These are phyloP conservation scores for Barnettozyma vustinii DNA, from an alignment of 805 yeast species.

Conservation along the genomic window DNA sequence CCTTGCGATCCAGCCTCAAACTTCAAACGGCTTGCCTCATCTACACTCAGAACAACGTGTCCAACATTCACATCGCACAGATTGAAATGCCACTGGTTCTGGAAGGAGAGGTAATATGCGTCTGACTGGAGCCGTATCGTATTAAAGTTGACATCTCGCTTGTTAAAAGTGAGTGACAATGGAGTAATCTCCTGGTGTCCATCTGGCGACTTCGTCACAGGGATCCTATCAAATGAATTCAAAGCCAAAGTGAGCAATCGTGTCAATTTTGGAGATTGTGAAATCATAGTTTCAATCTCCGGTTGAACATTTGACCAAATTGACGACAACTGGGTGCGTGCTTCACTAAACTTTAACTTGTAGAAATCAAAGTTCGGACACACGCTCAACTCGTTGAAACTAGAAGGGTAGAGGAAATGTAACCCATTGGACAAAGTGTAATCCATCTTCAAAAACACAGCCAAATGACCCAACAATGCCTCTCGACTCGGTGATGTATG, in stretches of 20 bases:
- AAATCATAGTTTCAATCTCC: conserved; percentile 41
- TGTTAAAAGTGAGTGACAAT: conserved; percentile 33
- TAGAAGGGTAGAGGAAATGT: conserved; percentile 65
- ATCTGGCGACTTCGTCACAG: conserved; percentile 28
- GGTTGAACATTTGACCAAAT: conserved; percentile 57
- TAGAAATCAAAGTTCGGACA: conserved; percentile 60
- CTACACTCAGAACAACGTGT: conserved; percentile 37
- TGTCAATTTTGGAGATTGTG: conserved; percentile 37
- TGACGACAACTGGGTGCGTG: conserved; percentile 55
- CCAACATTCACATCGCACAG: conserved; percentile 58
- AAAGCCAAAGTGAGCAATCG: conserved; percentile 50
- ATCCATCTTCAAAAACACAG: conserved; percentile 63
- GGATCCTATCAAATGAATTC: conserved; percentile 57
- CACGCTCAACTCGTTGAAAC: conserved; percentile 62
- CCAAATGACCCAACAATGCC: conserved; percentile 61
- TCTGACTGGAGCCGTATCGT: conserved; percentile 51
- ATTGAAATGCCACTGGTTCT: conserved; percentile 74
- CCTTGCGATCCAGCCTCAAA: conserved; percentile 55
- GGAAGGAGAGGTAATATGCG: conserved; percentile 56
- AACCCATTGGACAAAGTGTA: conserved; percentile 68
- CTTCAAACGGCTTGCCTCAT: conserved; percentile 39
- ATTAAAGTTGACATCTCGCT: conserved; percentile 35
- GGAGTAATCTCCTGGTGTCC: conserved; percentile 36
- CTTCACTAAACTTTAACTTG: conserved; percentile 54
- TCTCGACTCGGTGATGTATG: conserved; percentile 71